Evolutionary conservation across 257 asterid genomes (phyloP), one percentile per base, ranked within the genome.

Genomic region (Fraxinus cuspidata): DNA sequence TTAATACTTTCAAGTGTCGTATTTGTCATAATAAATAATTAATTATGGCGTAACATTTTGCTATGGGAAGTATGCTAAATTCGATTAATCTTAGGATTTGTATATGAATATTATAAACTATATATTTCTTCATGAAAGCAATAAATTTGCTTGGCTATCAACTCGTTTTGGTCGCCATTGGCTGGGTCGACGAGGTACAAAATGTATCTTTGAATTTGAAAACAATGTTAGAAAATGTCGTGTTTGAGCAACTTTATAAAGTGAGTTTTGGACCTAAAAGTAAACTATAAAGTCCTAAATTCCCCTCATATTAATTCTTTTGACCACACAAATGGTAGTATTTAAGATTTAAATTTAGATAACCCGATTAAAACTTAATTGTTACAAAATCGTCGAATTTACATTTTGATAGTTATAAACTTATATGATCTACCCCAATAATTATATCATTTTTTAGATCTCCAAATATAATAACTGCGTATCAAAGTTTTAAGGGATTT

Each of bases 111-210:
- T 73, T 18, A 70, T 68, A 1, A 81, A 53, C 12, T 16, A 65
- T 11, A 0, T 11, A 51, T 51, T 51, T 51, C 63, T 18, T 16
- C 23, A 51, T 51, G 19, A 3, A 56, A 60, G 79, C 5, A 12
- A 66, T 85, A 79, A 82, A 85, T 79, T 81, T 74, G 81, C 78
- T 44, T 71, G n/a, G 82, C 85, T 82, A 86, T 81, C 85, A 82
- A 85, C 88, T 83, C 86, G 85, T 82, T 82, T 80, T 74, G 70
- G 76, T 80, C 73, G 63, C 69, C 38, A 7, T 44, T 77, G 75
- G 75, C 80, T 70, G 75, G 23, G 32, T 73, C 27, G 73, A 80
- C 77, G 67, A 76, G 77, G 88, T 72, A 15, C 72, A 35, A 23
- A 13, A 12, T 44, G 5, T 44, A 44, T 13, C 19, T 44, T 44